Conservation (phyloP, 768 basidiomycete species). For the Omphalotus guepiniiformis region DNA sequence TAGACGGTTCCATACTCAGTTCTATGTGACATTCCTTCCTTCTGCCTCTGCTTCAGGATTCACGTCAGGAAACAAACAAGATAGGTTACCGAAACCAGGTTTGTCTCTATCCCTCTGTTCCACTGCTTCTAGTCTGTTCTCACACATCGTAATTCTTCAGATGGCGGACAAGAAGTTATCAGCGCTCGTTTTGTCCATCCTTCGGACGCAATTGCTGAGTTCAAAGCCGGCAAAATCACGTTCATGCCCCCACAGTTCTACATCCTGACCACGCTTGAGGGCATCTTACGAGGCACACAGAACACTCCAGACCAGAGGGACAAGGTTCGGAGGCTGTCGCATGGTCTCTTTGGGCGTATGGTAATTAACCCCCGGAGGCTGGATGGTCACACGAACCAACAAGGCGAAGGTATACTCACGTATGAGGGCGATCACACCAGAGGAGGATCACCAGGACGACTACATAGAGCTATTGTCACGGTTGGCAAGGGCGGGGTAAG, state of each 20-base stretch:
- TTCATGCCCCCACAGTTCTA: constrained; percentile 78
- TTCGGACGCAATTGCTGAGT: constrained; percentile 46
- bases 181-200: constrained; percentile 65
- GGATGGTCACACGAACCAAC: constrained; percentile 29
- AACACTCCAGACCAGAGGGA: constrained; percentile 44
- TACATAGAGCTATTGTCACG: constrained; percentile 54
- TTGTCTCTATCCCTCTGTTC: constrained; percentile 1
- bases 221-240: constrained; percentile 43
- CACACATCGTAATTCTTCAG: too few relatives aligned
- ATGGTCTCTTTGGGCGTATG: constrained; percentile 56
- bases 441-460: constrained; percentile 53
- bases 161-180: constrained; percentile 68
- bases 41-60: constrained; percentile 39
- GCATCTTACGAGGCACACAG: constrained; percentile 38
- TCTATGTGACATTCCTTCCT: constrained; percentile 62
- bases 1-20: constrained; percentile 70
- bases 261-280: constrained; percentile 56
- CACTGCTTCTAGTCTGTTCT: neutral
- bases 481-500: constrained; percentile 49
- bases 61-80: constrained; percentile 49
- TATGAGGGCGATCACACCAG: constrained; percentile 71
- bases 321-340: constrained; percentile 42
- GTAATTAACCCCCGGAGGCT: constrained; percentile 49
- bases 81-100: constrained; percentile 59
- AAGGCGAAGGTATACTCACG: constrained; percentile 46